Conservation (phyloP, 768 basidiomycete species). For the Russula sp. region DNA sequence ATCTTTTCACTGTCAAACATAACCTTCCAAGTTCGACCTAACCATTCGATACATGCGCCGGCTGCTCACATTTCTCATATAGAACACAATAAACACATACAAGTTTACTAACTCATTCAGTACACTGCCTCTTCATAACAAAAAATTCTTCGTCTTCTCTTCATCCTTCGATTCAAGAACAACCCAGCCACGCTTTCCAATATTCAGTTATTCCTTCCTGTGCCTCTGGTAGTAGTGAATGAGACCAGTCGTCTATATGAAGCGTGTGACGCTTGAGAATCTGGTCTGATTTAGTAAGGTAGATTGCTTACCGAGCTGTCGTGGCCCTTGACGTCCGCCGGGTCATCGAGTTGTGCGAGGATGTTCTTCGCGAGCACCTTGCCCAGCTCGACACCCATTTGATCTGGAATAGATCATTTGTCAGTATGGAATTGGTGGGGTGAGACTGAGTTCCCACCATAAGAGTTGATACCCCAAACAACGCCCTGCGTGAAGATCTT, state of each 20-base stretch:
- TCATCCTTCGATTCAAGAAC: not conserved
- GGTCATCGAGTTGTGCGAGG: conserved; percentile 77
- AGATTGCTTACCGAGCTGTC: conserved; percentile 65
- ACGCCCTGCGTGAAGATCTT: conserved; percentile 99
- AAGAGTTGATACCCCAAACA: conserved; percentile 98
- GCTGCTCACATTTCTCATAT: not conserved
- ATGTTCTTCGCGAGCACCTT: conserved; percentile 98
- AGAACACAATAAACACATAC: not conserved
- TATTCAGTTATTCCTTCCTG: conserved; percentile 58
- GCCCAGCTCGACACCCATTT: conserved; percentile 99
- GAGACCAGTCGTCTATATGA: conserved; percentile 79
- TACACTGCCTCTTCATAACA: not conserved
- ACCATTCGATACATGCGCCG: not conserved
- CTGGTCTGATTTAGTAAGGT: not conserved
- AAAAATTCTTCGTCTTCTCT: not conserved
- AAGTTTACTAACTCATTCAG: not conserved
- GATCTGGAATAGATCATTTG: conserved; percentile 51
- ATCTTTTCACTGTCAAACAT: not conserved
- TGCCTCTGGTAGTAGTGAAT: conserved; percentile 96
- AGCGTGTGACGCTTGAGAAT: conserved; percentile 8
- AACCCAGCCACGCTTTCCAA: not conserved
- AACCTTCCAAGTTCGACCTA: not conserved
- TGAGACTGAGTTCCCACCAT: conserved; percentile 51
- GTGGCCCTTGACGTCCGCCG: conserved; percentile 78
- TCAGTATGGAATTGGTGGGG: conserved; percentile 1